phyloP scores from a whole-genome alignment of 306 rosid genomes.

The Quercus alba region DNA sequence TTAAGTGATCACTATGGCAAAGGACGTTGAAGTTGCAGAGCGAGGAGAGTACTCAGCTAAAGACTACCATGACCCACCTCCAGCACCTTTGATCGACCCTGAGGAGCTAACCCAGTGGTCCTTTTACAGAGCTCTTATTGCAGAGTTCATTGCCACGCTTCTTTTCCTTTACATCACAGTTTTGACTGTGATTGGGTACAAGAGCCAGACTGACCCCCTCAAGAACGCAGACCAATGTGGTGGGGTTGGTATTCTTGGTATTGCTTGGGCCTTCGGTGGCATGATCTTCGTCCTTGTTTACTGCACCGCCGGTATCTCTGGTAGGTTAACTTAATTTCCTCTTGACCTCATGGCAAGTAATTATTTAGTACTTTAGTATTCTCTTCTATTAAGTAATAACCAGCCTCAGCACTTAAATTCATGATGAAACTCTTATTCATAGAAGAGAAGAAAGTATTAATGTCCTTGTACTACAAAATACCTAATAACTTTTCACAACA shows the following conservation, averaged over 20 bases:
- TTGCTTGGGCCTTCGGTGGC: conserved; percentile 99
- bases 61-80: conserved; percentile 93
- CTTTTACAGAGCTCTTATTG: conserved; percentile 77
- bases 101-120: conserved; percentile 80
- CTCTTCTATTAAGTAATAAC: too few relatives aligned
- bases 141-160: conserved; percentile 89
- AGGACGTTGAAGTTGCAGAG: conserved; percentile 71
- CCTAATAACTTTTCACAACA: too few relatives aligned
- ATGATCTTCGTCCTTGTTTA: conserved; percentile 97
- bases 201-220: conserved; percentile 6
- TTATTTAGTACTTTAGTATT: too few relatives aligned
- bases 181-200: conserved; percentile 82
- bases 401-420: too few relatives aligned
- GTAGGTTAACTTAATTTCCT: conserved; percentile 22
- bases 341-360: too few relatives aligned
- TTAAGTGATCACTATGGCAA: conserved; percentile 36
- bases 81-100: conserved; percentile 55
- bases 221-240: conserved; percentile 28
- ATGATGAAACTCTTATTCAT: too few relatives aligned
- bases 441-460: too few relatives aligned
- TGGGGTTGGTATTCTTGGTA: conserved; percentile 86
- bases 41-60: conserved; percentile 51
- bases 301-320: conserved; percentile 99
- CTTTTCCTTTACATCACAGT: conserved; percentile 87
- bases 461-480: too few relatives aligned